Evolutionary conservation across 257 asterid genomes (phyloP).

Genomic region (Nicotiana attenuata): DNA sequence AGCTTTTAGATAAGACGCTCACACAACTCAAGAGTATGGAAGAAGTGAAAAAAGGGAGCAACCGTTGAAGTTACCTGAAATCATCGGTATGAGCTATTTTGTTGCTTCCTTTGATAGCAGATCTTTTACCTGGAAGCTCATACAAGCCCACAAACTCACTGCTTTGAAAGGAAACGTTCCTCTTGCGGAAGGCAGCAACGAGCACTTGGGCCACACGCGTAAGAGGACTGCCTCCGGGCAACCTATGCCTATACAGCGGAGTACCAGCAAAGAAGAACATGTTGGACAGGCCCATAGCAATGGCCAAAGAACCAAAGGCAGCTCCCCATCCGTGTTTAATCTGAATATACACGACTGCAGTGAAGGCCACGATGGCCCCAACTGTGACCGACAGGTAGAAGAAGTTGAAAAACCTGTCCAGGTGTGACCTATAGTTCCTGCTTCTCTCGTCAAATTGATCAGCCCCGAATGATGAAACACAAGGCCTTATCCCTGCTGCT

Average conservation of each 20-base stretch:
- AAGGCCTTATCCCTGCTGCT: slow-evolving; percentile 98
- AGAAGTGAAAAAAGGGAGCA: not conserved
- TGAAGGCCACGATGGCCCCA: slow-evolving; percentile 92
- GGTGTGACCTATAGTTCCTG: slow-evolving; percentile 58
- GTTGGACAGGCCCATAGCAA: slow-evolving; percentile 92
- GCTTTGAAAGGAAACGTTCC: slow-evolving; percentile 55
- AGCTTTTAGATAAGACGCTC: not conserved
- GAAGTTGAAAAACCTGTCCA: slow-evolving; percentile 86
- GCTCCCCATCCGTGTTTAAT: slow-evolving; percentile 91
- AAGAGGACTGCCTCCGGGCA: slow-evolving; percentile 95
- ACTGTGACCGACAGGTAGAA: slow-evolving; percentile 91
- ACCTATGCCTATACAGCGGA: slow-evolving; percentile 81
- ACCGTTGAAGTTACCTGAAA: slow-evolving; percentile 49
- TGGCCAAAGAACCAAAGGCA: slow-evolving; percentile 85
- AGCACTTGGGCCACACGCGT: slow-evolving; percentile 92
- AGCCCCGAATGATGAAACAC: slow-evolving; percentile 98
- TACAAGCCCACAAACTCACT: slow-evolving; percentile 80
- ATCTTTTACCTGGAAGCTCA: slow-evolving; percentile 79
- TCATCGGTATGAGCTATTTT: slow-evolving; percentile 84
- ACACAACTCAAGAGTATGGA: not conserved
- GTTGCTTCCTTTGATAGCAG: slow-evolving; percentile 86
- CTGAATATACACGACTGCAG: slow-evolving; percentile 85
- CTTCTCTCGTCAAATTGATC: slow-evolving; percentile 90
- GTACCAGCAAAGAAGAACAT: slow-evolving; percentile 85
- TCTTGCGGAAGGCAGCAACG: slow-evolving; percentile 78